Percentiles rank a stretch among this genome's conserved stretches.
Conservation (phyloP, 2,329 filamentous ascomycete species). For the Colletotrichum viniferum region DNA sequence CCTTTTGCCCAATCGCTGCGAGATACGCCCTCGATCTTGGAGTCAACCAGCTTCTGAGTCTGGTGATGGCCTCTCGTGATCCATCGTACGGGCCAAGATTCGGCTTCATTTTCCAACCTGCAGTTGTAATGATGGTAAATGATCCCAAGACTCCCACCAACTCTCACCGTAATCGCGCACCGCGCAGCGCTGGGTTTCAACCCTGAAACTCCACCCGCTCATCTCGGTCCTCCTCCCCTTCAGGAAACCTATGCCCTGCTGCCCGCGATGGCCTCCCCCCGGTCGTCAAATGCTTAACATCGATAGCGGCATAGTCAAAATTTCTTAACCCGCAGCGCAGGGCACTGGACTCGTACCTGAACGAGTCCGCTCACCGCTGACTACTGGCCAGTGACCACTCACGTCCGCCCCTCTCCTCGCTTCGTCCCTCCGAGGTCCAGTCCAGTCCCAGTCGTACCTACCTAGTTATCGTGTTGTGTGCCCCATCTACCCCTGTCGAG, state of each 20-base stretch:
- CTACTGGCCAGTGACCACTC: neutral
- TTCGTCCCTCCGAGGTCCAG: neutral
- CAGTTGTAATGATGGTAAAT: neutral
- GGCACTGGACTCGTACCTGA: neutral
- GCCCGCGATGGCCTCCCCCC: neutral
- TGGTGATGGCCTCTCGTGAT: neutral
- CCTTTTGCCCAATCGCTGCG: neutral
- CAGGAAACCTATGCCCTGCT: neutral
- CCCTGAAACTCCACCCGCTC: conserved; percentile 20
- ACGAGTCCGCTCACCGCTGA: neutral
- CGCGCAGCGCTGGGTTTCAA: conserved; percentile 17
- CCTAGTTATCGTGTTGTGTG: neutral
- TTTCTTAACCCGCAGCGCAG: neutral
- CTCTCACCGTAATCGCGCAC: conserved; percentile 4
- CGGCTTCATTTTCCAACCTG: neutral
- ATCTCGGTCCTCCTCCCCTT: conserved; percentile 13
- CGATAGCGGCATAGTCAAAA: neutral
- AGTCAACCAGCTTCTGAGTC: neutral
- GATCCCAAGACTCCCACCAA: neutral
- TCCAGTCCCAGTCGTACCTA: too few relatives aligned
- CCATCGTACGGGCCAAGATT: conserved; percentile 5
- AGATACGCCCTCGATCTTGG: neutral
- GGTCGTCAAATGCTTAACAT: conserved; percentile 5
- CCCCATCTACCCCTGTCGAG: conserved; percentile 2
- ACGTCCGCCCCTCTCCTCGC: neutral